Evolutionary conservation across 2,329 filamentous ascomycete genomes (phyloP).

Genomic region (Colletotrichum melonis): DNA sequence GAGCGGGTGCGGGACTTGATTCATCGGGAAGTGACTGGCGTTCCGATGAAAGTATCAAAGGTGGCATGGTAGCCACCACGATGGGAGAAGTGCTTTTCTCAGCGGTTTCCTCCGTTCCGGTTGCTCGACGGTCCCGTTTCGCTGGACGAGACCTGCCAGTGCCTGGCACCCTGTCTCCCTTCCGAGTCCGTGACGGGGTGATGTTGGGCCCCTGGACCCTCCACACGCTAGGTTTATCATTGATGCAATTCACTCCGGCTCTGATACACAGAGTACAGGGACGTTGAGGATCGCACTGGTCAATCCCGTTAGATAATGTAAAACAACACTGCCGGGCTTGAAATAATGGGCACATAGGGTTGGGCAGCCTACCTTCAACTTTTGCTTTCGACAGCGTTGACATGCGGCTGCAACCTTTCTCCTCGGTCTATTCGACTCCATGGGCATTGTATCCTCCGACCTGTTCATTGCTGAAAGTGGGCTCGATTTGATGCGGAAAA

Average conservation of each 20-base stretch:
- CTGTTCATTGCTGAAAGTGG: not conserved
- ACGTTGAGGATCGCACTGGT: not conserved
- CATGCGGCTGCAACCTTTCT: not conserved
- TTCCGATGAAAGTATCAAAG: not conserved
- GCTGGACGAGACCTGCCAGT: not conserved
- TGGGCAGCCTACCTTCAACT: not conserved
- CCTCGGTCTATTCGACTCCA: not conserved
- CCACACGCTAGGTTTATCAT: not conserved
- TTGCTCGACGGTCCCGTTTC: not conserved
- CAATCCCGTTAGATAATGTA: not conserved
- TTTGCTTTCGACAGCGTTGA: not conserved
- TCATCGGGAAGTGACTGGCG: not conserved
- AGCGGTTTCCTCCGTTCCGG: not conserved
- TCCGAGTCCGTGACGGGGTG: not conserved
- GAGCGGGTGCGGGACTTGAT: not conserved
- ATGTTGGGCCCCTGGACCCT: not conserved
- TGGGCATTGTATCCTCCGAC: accelerated
- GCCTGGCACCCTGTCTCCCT: not conserved
- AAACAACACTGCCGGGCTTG: not conserved
- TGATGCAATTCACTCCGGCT: not conserved
- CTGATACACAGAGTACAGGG: not conserved
- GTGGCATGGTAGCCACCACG: not conserved
- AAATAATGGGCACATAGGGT: not conserved
- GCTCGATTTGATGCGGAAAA: not conserved
- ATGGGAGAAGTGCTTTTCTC: not conserved